Base-by-base conservation (phyloP, 495 filamentous ascomycete genomes). In the Friedmanniomyces endolithicus region DNA sequence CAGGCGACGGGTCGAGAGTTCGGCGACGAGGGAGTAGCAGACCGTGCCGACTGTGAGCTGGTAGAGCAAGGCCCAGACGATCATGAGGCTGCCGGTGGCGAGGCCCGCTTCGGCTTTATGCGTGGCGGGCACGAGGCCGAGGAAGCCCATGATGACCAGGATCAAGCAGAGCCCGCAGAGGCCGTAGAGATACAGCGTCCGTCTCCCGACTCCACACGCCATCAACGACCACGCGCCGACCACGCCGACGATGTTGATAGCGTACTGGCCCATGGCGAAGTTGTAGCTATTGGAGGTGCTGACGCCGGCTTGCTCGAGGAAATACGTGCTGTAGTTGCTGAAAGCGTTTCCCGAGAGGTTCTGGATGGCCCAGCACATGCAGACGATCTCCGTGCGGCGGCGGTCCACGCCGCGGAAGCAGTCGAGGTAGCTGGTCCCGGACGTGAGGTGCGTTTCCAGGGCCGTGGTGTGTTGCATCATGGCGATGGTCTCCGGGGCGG, bases 251-350 rank as follows among this genome's bases (percentile, higher is more conserved):
- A 70, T 67, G 56, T 67, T 67, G 62, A 72, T 67, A 9, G 63
- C 68, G 55, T 72, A 69, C 41, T 69, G 65, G 35, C 67, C 68
- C 22, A 71, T 43, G n/a, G 64, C 63, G 48, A 71, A 67, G 52
- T 56, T 58, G 62, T 66, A 71, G 17, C 56, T 49, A 20, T 53
- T 62, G 8, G 55, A 50, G 1, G 54, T 23, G 8, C 59, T 58
- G 7, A 72, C 57, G 19, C 87, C 87, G 2, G 87, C 86, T 60
- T 85, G 82, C 56, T 82, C 71, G 47, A 87, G 70, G 71, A 90
- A 92, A 63, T 89, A 83, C 29, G 84, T 88, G 11, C 81, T 85
- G 65, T 88, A 92, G 60, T 86, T 85, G 50, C 79, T 84, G 66
- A 94, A 88, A 1, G 83, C 80, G 66, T 86, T 86, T 44, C 87